These are phyloP conservation scores for Globisporangium cylindrosporum DNA, from an alignment of 352 stramenopile genomes.

Conservation along the genomic window DNA sequence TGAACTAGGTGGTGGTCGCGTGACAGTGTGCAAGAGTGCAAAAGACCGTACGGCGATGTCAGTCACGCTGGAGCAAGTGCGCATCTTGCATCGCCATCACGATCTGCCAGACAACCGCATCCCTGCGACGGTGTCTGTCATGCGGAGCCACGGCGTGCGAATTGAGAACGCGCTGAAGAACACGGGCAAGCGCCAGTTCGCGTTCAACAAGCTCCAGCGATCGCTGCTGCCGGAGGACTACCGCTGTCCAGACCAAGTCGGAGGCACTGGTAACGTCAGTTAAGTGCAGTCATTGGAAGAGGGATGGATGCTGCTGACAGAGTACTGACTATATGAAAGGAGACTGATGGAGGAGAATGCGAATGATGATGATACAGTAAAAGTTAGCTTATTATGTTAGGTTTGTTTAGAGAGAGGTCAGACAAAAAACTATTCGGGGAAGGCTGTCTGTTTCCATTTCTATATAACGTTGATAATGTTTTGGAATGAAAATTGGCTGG, in stretches of 20 bases:
- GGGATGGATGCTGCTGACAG: too few relatives aligned
- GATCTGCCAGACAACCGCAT: constrained; percentile 73
- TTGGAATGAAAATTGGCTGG: constrained; percentile 1
- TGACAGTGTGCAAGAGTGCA: constrained; percentile 96
- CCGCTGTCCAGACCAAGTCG: constrained; percentile 79
- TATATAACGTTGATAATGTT: constrained; percentile 11
- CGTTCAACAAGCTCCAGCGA: constrained; percentile 89
- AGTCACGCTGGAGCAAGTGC: constrained; percentile 94
- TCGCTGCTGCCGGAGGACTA: constrained; percentile 86
- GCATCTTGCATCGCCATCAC: constrained; percentile 82
- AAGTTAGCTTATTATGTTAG: constrained; percentile 11
- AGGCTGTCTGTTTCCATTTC: constrained; percentile 1
- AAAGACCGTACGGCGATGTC: constrained; percentile 98
- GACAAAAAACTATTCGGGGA: constrained; percentile 6
- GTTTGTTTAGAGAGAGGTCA: constrained; percentile 9
- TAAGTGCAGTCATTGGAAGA: constrained; percentile 23
- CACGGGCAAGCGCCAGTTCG: constrained; percentile 85
- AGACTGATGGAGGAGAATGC: not conserved
- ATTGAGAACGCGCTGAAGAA: constrained; percentile 91
- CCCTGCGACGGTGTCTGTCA: constrained; percentile 78
- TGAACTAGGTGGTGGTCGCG: constrained; percentile 86
- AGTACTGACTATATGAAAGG: not conserved
- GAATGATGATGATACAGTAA: constrained; percentile 13
- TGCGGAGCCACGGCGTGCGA: constrained; percentile 84
- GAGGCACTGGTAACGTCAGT: constrained; percentile 82